These are phyloP conservation scores for Sungouiozyma ichnusensis DNA, from an alignment of 805 yeast species.

Conservation along the genomic window DNA sequence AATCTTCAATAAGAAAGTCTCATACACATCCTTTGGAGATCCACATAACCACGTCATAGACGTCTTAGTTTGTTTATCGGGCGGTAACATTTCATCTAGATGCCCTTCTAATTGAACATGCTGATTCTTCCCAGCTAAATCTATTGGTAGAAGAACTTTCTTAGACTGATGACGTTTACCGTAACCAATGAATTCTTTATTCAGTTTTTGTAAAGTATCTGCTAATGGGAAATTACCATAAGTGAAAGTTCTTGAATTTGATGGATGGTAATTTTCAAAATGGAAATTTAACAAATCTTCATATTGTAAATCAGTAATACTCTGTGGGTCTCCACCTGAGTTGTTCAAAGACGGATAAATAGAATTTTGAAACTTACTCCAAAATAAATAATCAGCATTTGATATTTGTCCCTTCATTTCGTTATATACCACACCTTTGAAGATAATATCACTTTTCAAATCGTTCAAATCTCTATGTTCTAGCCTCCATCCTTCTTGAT, in stretches of 20 bases:
- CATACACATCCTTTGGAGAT: conserved; percentile 55
- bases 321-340: conserved; percentile 88
- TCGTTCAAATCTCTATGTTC: conserved; percentile 61
- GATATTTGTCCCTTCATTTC: conserved; percentile 98
- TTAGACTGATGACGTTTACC: conserved; percentile 37
- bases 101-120: conserved; percentile 56
- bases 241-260: conserved; percentile 76
- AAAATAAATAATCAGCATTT: conserved; percentile 74
- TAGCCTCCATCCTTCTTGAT: conserved; percentile 96
- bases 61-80: conserved; percentile 60
- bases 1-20: conserved; percentile 61
- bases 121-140: conserved; percentile 25
- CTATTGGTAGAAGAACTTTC: conserved; percentile 33
- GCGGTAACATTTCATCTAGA: conserved; percentile 62
- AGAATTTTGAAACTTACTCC: conserved; percentile 73
- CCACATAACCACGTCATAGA: conserved; percentile 89
- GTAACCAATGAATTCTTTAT: conserved; percentile 40
- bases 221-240: conserved; percentile 70
- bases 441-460: conserved; percentile 46
- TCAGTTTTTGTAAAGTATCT: conserved; percentile 47
- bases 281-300: conserved; percentile 76
- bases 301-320: conserved; percentile 64
- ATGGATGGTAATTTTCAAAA: conserved; percentile 69
- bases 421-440: conserved; percentile 94
- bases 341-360: conserved; percentile 78